phyloP scores from a whole-genome alignment of 257 asterid species.

The Agastache rugosa region DNA sequence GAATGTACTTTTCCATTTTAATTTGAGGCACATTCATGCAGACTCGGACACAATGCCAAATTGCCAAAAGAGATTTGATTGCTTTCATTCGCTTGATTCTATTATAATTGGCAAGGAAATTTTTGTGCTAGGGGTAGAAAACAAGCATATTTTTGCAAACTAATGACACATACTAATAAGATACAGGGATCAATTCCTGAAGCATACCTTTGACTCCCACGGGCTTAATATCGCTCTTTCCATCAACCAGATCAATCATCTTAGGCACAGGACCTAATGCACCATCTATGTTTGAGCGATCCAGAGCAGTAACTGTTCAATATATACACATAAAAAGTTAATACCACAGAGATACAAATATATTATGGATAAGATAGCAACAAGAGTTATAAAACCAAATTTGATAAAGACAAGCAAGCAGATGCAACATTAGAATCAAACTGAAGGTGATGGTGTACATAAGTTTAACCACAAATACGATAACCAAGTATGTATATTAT shows the following conservation, averaged over 20 bases:
- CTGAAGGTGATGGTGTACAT: constrained; percentile 8
- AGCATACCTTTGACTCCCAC: constrained; percentile 59
- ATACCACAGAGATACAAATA: constrained; percentile 20
- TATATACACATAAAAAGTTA: constrained; percentile 9
- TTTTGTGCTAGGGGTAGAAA: not conserved
- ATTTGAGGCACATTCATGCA: not conserved
- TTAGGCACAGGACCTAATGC: constrained; percentile 80
- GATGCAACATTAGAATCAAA: constrained; percentile 10
- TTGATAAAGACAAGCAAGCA: constrained; percentile 12
- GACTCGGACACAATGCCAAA: not conserved
- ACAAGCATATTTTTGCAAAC: not conserved
- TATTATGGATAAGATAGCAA: constrained; percentile 9
- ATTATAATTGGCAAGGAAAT: not conserved
- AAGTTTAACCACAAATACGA: not conserved
- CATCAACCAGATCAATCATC: constrained; percentile 51
- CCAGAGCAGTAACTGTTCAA: constrained; percentile 84
- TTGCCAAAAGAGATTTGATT: not conserved
- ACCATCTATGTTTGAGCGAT: constrained; percentile 78
- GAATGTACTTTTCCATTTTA: constrained; percentile 1
- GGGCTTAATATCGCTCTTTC: constrained; percentile 45
- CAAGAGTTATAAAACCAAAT: not conserved
- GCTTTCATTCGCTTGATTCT: not conserved
- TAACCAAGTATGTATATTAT: not conserved
- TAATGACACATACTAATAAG: not conserved
- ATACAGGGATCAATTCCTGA: not conserved